phyloP scores from a whole-genome alignment of 2,329 filamentous ascomycete species.

The Didymella sp. region DNA sequence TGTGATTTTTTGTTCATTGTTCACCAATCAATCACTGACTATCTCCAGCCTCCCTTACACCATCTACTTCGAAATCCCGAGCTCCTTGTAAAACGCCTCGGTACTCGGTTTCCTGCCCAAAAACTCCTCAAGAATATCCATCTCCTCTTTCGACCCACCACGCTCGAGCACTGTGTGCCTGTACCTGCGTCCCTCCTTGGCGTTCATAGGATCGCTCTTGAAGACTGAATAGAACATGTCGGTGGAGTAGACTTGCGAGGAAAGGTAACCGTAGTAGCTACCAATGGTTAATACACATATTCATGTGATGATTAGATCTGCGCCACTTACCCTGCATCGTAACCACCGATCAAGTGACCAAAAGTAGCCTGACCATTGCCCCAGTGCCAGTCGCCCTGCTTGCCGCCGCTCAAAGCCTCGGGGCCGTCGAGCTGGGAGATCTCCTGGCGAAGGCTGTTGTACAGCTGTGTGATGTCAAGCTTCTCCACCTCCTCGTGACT shows the following conservation, averaged over 20 bases:
- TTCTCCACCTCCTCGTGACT: slow-evolving; percentile 72
- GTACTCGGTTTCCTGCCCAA: slow-evolving; percentile 76
- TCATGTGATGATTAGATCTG: not conserved
- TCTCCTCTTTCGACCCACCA: slow-evolving; percentile 80
- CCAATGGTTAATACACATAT: slow-evolving; percentile 16
- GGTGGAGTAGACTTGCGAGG: slow-evolving; percentile 79
- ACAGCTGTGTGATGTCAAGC: slow-evolving; percentile 69
- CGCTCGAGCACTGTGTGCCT: slow-evolving; percentile 79
- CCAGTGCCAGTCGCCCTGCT: slow-evolving; percentile 61
- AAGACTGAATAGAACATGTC: slow-evolving; percentile 89
- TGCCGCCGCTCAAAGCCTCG: slow-evolving; percentile 63
- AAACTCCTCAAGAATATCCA: slow-evolving; percentile 80
- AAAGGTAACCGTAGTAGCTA: slow-evolving; percentile 70
- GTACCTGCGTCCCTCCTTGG: slow-evolving; percentile 75
- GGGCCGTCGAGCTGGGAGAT: slow-evolving; percentile 78
- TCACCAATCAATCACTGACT: not conserved
- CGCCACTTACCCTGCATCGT: slow-evolving; percentile 70
- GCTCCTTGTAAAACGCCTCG: slow-evolving; percentile 80
- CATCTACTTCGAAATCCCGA: slow-evolving; percentile 59
- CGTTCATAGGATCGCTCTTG: slow-evolving; percentile 79
- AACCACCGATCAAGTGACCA: slow-evolving; percentile 82
- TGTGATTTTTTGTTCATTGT: not conserved
- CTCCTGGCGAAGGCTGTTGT: slow-evolving; percentile 75
- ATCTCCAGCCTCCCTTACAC: not conserved
- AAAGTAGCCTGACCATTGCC: slow-evolving; percentile 81